Conservation (phyloP, 2,329 filamentous ascomycete species). For the Drechslera avenae region DNA sequence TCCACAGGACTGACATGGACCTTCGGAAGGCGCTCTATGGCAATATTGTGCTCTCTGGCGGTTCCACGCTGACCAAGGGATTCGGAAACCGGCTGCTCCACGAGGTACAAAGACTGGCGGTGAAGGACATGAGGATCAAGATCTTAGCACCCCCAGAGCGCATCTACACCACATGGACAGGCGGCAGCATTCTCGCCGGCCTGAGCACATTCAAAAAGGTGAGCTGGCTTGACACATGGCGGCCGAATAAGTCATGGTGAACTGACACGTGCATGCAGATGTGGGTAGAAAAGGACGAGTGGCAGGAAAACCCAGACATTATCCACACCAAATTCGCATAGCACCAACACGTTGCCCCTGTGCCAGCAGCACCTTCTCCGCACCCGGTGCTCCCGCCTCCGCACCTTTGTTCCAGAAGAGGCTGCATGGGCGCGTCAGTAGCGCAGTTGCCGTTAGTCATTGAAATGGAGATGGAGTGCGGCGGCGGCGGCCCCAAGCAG, state of each 20-base stretch:
- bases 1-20: slow-evolving; percentile 93
- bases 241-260: slow-evolving; percentile 14
- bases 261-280: slow-evolving; percentile 66
- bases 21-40: slow-evolving; percentile 90
- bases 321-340: slow-evolving; percentile 97
- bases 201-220: slow-evolving; percentile 99
- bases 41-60: slow-evolving; percentile 96
- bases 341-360: slow-evolving; percentile 36
- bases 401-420: slow-evolving; percentile 30
- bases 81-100: slow-evolving; percentile 91
- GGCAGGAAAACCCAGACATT: slow-evolving; percentile 99
- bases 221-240: slow-evolving; percentile 38
- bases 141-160: slow-evolving; percentile 97
- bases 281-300: slow-evolving; percentile 99
- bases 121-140: slow-evolving; percentile 99
- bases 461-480: slow-evolving; percentile 33
- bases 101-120: slow-evolving; percentile 89
- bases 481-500: slow-evolving; percentile 30
- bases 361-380: slow-evolving; percentile 31
- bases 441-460: slow-evolving; percentile 42
- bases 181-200: slow-evolving; percentile 93
- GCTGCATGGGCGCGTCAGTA: slow-evolving; percentile 27
- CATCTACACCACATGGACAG: slow-evolving; percentile 99
- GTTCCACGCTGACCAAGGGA: slow-evolving; percentile 93
- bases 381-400: slow-evolving; percentile 39